Evolutionary conservation across 805 yeast genomes (phyloP).

Genomic region (Metschnikowia peoriensis): DNA sequence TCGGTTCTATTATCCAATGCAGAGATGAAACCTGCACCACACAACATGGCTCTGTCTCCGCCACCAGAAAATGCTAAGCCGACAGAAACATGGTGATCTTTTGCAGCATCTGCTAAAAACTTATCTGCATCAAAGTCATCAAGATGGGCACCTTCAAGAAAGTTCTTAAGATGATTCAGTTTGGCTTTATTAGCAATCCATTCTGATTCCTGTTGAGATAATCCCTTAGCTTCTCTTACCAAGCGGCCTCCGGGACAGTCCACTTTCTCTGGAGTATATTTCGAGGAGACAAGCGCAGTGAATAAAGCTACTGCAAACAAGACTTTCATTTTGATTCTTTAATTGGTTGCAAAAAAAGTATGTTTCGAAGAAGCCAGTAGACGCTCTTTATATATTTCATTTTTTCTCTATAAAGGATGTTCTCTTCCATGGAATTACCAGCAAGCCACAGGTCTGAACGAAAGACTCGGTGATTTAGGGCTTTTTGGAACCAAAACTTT

Average conservation of each 20-base stretch:
- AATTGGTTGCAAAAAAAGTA: not conserved
- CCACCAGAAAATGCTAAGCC: conserved; percentile 15
- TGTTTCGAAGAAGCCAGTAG: not conserved
- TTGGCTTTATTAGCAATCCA: conserved; percentile 5
- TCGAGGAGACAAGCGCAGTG: not conserved
- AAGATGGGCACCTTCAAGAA: conserved; percentile 7
- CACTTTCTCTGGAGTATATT: conserved; percentile 5
- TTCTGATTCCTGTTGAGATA: conserved; percentile 3
- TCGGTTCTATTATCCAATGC: conserved; percentile 10
- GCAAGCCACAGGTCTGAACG: not conserved
- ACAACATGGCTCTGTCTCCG: conserved; percentile 12
- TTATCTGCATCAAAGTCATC: conserved; percentile 7
- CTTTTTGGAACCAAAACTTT: not conserved
- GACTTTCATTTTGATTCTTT: not conserved
- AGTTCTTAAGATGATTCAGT: not conserved
- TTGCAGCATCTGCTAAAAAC: conserved; percentile 2
- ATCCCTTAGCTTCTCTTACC: conserved; percentile 7
- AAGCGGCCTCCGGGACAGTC: conserved; percentile 8
- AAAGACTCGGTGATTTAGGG: not conserved
- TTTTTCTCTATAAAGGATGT: too few relatives aligned
- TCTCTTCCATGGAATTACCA: not conserved
- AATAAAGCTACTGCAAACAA: not conserved
- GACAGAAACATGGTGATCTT: conserved; percentile 1
- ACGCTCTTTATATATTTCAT: not conserved
- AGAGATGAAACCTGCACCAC: conserved; percentile 11